Evolutionary conservation across 352 stramenopile species (phyloP), one percentile per base, ranked within the genome.

Genomic region (Phytopythium oedochilum): DNA sequence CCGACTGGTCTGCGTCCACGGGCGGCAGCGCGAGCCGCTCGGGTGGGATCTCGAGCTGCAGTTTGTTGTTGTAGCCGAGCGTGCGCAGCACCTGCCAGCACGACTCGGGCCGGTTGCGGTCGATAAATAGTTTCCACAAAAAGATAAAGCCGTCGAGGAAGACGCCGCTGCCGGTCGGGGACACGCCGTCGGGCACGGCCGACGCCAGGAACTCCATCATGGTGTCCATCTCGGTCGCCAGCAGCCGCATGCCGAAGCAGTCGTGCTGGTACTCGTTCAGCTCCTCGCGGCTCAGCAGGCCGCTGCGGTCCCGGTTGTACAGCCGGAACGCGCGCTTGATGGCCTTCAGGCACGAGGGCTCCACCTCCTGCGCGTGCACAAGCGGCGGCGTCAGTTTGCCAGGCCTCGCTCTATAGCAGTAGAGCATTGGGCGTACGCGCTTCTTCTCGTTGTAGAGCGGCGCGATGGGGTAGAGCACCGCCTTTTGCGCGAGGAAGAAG

Each of bases 181-280:
- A 73, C 20, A 94, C 78, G 35, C 80, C 80, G 2, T 86, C 70
- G 14, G 82, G 79, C 34, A 84, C 78, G 25, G 74, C 80, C 0
- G 73, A 78, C 42, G 73, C 71, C 23, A 94, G 68, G 52, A 89
- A 89, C 31, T 94, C 84, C 60, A 94, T 80, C 66, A 96, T 75
- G 17, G 83, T 92, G 61, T 96, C 83, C 53, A 94, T 94, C 60
- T 96, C 86, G 10, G 73, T 72, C 2, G 75, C 69, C 31, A 94
- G 68, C 60, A 96, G 68, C 5, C 79, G 77, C 57, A 92, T 87
- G 10, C 81, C 78, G 63, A 95, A 96, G 62, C 84, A 96, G 53
- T 89, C 80, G 39, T 92, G 78, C 61, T 96, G 88, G 55, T 94
- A 96, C 45, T 92, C 79, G 46, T 96, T 96, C 26, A 96, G 70